phyloP scores from a whole-genome alignment of 1,284 basidiomycete genomes.

The Bjerkandera adusta region DNA sequence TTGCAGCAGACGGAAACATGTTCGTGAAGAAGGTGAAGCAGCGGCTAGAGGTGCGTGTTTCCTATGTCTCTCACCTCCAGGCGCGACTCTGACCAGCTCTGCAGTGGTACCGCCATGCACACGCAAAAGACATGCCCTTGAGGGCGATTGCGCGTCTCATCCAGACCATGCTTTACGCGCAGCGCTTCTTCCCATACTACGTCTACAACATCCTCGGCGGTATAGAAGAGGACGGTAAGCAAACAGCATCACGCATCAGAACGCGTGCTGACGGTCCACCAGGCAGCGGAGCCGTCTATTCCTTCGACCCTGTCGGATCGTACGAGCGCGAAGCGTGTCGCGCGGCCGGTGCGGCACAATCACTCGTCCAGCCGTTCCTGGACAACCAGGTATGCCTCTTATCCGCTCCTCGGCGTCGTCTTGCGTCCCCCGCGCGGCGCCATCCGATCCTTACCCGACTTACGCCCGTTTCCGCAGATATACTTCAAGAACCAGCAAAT shows the following conservation, averaged over 20 bases:
- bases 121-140: constrained; percentile 91
- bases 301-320: constrained; percentile 94
- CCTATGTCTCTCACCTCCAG: constrained; percentile 8
- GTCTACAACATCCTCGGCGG: constrained; percentile 94
- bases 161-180: constrained; percentile 93
- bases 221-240: constrained; percentile 89
- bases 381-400: constrained; percentile 81
- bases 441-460: constrained; percentile 47
- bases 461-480: constrained; percentile 58
- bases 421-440: constrained; percentile 3
- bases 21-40: constrained; percentile 95
- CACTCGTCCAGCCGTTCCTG: constrained; percentile 91
- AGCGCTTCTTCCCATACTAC: constrained; percentile 96
- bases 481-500: constrained; percentile 93
- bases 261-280: constrained; percentile 15
- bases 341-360: constrained; percentile 89
- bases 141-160: constrained; percentile 91
- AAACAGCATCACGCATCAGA: neutral
- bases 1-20: constrained; percentile 93
- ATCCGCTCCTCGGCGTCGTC: constrained; percentile 15
- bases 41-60: constrained; percentile 73
- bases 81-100: neutral
- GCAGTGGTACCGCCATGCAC: constrained; percentile 94
- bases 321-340: constrained; percentile 95
- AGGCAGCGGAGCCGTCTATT: constrained; percentile 95